phyloP scores from a whole-genome alignment of 2,329 filamentous ascomycete species.

The Emergomyces pasteurianus region DNA sequence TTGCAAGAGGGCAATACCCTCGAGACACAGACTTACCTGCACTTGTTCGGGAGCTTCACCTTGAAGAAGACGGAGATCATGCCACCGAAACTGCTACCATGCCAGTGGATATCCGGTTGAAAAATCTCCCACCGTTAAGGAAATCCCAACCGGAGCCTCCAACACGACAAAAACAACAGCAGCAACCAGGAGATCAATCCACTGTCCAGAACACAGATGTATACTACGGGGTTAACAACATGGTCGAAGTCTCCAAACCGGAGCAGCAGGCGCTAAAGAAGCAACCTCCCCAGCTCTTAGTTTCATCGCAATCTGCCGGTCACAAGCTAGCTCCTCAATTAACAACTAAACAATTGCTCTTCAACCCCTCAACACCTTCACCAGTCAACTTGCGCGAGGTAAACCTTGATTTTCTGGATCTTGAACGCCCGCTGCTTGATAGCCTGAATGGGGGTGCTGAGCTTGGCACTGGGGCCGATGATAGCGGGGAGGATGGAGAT shows the following conservation, averaged over 20 bases:
- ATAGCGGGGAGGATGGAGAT: background rate
- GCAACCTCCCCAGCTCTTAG: background rate
- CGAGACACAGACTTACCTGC: constrained; percentile 6
- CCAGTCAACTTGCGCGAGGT: constrained; percentile 1
- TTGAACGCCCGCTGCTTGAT: background rate
- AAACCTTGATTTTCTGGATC: constrained; percentile 8
- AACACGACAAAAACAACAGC: background rate
- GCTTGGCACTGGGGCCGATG: background rate
- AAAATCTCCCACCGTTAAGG: background rate
- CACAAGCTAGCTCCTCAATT: background rate
- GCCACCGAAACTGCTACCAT: background rate
- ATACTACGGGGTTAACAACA: background rate
- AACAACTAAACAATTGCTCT: background rate
- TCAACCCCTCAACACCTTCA: background rate
- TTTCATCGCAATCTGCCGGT: background rate
- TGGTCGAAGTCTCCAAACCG: background rate
- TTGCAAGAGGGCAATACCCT: constrained; percentile 5
- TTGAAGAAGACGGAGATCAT: background rate
- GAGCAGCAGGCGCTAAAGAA: background rate
- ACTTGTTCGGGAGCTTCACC: constrained; percentile 5
- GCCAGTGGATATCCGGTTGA: background rate
- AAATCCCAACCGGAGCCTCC: background rate
- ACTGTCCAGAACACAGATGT: background rate
- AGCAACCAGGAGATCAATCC: background rate
- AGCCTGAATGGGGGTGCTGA: background rate